Base-by-base conservation (phyloP, 176 grass and related monocot genomes). In the Phyllostachys edulis region DNA sequence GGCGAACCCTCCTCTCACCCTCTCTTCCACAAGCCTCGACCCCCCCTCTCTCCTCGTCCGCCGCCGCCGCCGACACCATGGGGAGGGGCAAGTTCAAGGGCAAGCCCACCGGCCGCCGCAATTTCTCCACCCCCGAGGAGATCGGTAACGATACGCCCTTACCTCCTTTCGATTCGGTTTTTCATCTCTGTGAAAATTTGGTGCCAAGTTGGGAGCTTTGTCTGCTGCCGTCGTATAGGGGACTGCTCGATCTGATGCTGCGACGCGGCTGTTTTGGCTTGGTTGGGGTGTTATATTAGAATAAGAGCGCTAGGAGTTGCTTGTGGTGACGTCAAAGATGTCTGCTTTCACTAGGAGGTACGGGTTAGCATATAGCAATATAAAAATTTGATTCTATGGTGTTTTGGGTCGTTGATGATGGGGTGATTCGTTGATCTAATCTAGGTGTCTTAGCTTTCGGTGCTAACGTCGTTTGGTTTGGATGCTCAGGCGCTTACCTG, bases 41-140 rank as follows among this genome's bases (percentile, higher is more conserved):
- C 7, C 9, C 45, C 39, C 52, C 59, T n/a, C n/a, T n/a, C 63
- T 0, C 69, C 60, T 39, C 65, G 13, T 14, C 32, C 18, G 63
- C 75, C 56, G 67, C 54, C 57, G 57, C 68, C 63, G 71, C 34
- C 87, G 57, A 68, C 62, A 49, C 41, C 68, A 99, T 99, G 97
- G 93, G 97, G 23, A 92, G 97, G 74, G 97, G 93, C 17, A 99
- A 92, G 88, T 99, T 99, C 73, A 99, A 99, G 88, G 97, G 91
- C 9, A 99, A 99, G 86, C 97, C 93, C 44, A 99, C 97, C 54
- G 93, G 97, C 60, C 93, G 93, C 68, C 87, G 97, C 57, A 96
- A 94, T 82, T 96, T 99, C 89, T 99, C 97, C 74, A 99, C 93
- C 12, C 89, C 90, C 1, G 97, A 99, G 78, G 93, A 96, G 91